Percentiles rank a stretch among this genome's conserved stretches.
Conservation (phyloP, 495 filamentous ascomycete species). For the Aspergillus biplanus region DNA sequence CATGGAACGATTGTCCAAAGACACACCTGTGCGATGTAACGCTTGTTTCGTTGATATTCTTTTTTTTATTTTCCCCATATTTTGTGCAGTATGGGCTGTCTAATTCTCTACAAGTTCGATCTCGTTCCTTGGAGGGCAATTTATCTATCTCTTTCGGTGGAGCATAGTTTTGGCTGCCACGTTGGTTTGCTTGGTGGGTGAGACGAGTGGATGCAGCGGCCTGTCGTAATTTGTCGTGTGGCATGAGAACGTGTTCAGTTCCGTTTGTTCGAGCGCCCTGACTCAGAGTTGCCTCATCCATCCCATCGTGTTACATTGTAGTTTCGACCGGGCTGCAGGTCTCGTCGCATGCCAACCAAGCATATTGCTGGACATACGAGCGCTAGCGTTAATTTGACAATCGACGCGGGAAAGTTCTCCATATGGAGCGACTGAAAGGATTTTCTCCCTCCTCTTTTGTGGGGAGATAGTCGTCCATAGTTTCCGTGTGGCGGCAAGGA, state of each 20-base stretch:
- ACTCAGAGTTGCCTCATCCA: neutral
- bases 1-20: no score
- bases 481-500: slow-evolving; percentile 2
- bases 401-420: neutral
- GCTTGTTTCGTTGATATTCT: no score
- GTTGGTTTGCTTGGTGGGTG: slow-evolving; percentile 2
- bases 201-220: neutral
- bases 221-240: neutral
- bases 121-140: neutral
- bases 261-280: neutral
- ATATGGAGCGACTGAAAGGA: neutral
- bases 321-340: slow-evolving; percentile 19
- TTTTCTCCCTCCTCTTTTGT: neutral
- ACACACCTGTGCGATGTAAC: no score
- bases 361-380: neutral
- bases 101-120: slow-evolving; percentile 3
- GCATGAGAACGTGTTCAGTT: neutral
- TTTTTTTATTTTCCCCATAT: no score
- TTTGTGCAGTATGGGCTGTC: neutral
- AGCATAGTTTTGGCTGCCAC: slow-evolving; percentile 13
- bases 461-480: no score
- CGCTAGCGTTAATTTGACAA: neutral
- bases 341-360: neutral
- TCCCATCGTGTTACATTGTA: slow-evolving; percentile 14
- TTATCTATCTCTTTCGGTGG: neutral